Evolutionary conservation across 1,139 yeast genomes (phyloP).

Genomic region (Dujonia santamariae): DNA sequence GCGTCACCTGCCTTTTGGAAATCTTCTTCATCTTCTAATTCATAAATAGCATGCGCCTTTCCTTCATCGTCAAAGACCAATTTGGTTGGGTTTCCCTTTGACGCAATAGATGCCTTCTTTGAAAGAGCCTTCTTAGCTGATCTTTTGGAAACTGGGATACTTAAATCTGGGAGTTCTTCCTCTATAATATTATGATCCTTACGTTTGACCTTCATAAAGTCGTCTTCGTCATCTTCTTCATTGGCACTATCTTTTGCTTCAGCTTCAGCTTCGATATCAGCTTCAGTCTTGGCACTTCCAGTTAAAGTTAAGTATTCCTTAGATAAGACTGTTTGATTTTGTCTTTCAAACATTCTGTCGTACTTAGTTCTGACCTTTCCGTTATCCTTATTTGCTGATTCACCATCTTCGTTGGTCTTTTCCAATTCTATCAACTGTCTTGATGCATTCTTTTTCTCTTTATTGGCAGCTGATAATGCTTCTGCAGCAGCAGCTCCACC

Average conservation of each 20-base stretch:
- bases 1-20: constrained; percentile 80
- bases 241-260: constrained; percentile 37
- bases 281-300: constrained; percentile 18
- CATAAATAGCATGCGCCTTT: constrained; percentile 83
- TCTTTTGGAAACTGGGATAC: constrained; percentile 73
- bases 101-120: constrained; percentile 69
- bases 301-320: constrained; percentile 81
- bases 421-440: constrained; percentile 60
- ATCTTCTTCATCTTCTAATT: constrained; percentile 85
- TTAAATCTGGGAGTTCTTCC: constrained; percentile 59
- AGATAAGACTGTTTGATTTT: constrained; percentile 88
- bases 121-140: constrained; percentile 86
- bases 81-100: constrained; percentile 71
- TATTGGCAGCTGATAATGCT: constrained; percentile 24
- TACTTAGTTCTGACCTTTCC: constrained; percentile 77
- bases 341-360: constrained; percentile 93
- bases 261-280: constrained; percentile 22
- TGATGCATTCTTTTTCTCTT: constrained; percentile 77
- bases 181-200: constrained; percentile 67
- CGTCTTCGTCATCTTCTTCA: constrained; percentile 56
- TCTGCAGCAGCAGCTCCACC: constrained; percentile 37
- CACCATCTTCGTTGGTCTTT: constrained; percentile 68
- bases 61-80: constrained; percentile 94
- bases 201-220: constrained; percentile 78
- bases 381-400: constrained; percentile 57